Base-by-base conservation (phyloP, 805 yeast species). In the Metschnikowia santaceciliae region DNA sequence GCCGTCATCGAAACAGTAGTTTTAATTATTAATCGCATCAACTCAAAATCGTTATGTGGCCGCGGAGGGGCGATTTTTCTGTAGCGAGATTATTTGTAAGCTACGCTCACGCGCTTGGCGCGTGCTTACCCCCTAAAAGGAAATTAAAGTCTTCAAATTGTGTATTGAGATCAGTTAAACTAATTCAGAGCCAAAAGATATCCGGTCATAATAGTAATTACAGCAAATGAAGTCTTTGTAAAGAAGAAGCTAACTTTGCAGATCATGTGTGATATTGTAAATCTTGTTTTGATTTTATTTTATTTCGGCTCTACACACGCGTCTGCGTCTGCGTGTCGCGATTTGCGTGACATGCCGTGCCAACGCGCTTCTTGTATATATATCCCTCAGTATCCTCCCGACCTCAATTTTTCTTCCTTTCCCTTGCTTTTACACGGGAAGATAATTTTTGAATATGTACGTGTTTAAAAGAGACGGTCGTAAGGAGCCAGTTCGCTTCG, bases 391-490 rank as follows among this genome's bases (percentile, higher is more conserved):
- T n/a, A 15, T 35, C 32, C 47, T 44, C 47, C 41, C 22, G 8
- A 6, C 2, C 20, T 15, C 8, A 11, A 6, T 22, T 32, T 39
- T 39, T 40, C 46, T 32, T 39, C 33, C 33, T 46, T 33, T 40
- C 33, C 15, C 33, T 37, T 30, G 17, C 26, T 34, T 44, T 23
- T 10, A 44, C 40, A 22, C 47, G 37, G 11, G 19, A 42, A 15
- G 32, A 33, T 4, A 20, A 20, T n/a, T 11, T 44, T 34, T 15
- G 17, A 14, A 19, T 43, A 89, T 90, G 96, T 88, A 81, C 70
- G 96, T 90, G 62, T 79, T 76, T 66, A 90, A 90, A 70, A 85
- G 96, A 82, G 96, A 90, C 75, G 97, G 97, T 60, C 92, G 86
- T 69, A 83, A 85, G 71, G 97, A 90, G 75, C 94, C 92, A 37